phyloP scores from a whole-genome alignment of 352 stramenopile genomes.

The Globisporangium mamillatum region DNA sequence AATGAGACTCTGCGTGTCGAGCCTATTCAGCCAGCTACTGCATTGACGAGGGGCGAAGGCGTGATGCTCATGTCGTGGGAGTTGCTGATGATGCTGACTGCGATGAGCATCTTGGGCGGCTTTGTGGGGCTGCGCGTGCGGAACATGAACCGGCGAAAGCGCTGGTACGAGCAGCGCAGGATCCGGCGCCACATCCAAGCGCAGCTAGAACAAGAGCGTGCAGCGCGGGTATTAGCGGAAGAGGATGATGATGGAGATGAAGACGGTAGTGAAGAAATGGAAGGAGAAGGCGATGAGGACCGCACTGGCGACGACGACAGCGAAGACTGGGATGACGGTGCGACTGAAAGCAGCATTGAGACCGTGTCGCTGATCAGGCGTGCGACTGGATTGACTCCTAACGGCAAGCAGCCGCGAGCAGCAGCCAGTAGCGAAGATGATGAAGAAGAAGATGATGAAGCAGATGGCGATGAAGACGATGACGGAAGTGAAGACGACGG shows the following conservation, averaged over 20 bases:
- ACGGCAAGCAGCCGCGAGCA: slow-evolving; percentile 4
- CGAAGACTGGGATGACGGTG: slow-evolving; percentile 21
- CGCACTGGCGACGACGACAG: slow-evolving; percentile 17
- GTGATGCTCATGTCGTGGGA: slow-evolving; percentile 42
- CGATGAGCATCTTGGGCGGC: slow-evolving; percentile 40
- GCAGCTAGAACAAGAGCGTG: slow-evolving; percentile 22
- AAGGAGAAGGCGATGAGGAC: slow-evolving; percentile 5
- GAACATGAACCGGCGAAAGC: slow-evolving; percentile 50
- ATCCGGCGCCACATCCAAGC: slow-evolving; percentile 32
- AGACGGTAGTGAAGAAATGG: slow-evolving; percentile 11
- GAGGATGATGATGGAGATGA: slow-evolving; percentile 10
- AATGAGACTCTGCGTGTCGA: background rate
- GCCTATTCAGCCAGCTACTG: background rate
- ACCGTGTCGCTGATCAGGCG: slow-evolving; percentile 18
- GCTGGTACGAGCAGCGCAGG: slow-evolving; percentile 37
- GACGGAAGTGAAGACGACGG: background rate
- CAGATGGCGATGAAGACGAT: slow-evolving; percentile 1
- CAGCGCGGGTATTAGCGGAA: slow-evolving; percentile 15
- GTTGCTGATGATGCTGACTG: slow-evolving; percentile 33
- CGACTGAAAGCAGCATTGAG: slow-evolving; percentile 20
- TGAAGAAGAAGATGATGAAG: slow-evolving; percentile 8
- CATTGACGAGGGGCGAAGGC: slow-evolving; percentile 11
- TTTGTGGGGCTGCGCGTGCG: slow-evolving; percentile 45
- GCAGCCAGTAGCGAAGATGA: background rate
- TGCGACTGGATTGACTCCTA: slow-evolving; percentile 4